Conservation (phyloP, 1,139 yeast genomes). For the Meyerozyma elateridarum region DNA sequence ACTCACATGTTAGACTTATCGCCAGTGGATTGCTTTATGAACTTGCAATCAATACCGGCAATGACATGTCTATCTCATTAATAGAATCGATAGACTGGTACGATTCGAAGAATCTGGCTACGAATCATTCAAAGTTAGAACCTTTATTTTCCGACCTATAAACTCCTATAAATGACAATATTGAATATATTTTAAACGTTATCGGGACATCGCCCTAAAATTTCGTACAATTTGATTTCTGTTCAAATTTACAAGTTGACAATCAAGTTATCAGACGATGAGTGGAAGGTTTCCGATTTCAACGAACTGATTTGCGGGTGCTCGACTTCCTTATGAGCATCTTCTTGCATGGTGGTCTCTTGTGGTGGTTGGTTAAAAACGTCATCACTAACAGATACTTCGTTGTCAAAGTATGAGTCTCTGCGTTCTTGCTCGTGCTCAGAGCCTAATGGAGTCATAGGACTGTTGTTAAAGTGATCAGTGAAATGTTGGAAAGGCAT, state of each 20-base stretch:
- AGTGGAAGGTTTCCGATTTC: conserved; percentile 15
- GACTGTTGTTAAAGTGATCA: conserved; percentile 16
- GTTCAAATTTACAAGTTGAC: conserved; percentile 19
- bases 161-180: conserved; percentile 2
- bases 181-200: conserved; percentile 2
- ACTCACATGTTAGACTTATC: conserved; percentile 21
- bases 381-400: conserved; percentile 2
- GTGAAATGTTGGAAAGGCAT: conserved; percentile 15
- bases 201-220: background rate
- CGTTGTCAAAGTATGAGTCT: conserved; percentile 11
- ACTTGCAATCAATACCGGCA: conserved; percentile 21
- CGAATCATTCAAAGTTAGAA: background rate
- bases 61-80: conserved; percentile 7
- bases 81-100: conserved; percentile 22
- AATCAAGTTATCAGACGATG: conserved; percentile 26
- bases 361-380: background rate
- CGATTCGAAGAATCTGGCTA: too few species aligned
- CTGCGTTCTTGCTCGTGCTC: conserved; percentile 6
- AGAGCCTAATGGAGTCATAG: conserved; percentile 14
- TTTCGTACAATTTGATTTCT: conserved; percentile 1
- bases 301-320: conserved; percentile 9
- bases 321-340: conserved; percentile 5
- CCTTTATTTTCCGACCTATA: background rate
- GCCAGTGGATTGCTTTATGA: conserved; percentile 34
- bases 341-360: background rate